Percentiles rank a stretch among this genome's conserved stretches.
Evolutionary conservation across 495 filamentous ascomycete species (phyloP).

Genomic region (Tuber umbilicatum): DNA sequence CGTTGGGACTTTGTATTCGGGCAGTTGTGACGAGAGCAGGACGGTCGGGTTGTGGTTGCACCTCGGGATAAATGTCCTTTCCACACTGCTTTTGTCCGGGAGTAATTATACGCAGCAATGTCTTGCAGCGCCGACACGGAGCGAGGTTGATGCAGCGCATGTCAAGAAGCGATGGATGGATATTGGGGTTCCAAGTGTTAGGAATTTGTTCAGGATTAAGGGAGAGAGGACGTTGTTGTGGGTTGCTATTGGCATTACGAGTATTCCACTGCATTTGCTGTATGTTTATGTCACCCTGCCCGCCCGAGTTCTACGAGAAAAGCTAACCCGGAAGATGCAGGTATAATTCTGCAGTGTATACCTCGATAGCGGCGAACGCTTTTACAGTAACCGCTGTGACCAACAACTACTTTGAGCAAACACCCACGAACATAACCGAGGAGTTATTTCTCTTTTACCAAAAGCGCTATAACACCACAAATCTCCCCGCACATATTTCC

Average conservation of each 20-base stretch:
- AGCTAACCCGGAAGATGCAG: not conserved
- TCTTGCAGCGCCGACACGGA: no score
- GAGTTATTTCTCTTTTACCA: not conserved
- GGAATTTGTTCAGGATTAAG: slow-evolving; percentile 1
- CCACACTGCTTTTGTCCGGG: not conserved
- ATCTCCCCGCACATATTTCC: no score
- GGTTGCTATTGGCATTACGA: slow-evolving; percentile 2
- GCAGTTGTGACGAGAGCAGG: slow-evolving; percentile 2
- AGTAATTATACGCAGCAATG: no score
- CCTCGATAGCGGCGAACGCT: slow-evolving; percentile 2
- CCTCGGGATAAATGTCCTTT: slow-evolving; percentile 5
- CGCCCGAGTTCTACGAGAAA: not conserved
- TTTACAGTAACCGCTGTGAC: not conserved
- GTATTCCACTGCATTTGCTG: not conserved
- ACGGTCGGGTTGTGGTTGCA: not conserved
- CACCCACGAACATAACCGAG: not conserved
- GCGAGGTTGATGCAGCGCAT: no score
- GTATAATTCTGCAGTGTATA: slow-evolving; percentile 14
- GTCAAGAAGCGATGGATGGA: no score
- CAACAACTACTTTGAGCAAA: not conserved
- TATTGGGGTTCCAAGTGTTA: no score
- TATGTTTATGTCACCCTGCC: not conserved
- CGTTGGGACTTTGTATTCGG: not conserved
- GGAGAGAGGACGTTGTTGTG: not conserved
- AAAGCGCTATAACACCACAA: no score